Percentiles rank a stretch among this genome's conserved stretches.
Evolutionary conservation across 768 basidiomycete species (phyloP).

Genomic region (Tulasnella sp.): DNA sequence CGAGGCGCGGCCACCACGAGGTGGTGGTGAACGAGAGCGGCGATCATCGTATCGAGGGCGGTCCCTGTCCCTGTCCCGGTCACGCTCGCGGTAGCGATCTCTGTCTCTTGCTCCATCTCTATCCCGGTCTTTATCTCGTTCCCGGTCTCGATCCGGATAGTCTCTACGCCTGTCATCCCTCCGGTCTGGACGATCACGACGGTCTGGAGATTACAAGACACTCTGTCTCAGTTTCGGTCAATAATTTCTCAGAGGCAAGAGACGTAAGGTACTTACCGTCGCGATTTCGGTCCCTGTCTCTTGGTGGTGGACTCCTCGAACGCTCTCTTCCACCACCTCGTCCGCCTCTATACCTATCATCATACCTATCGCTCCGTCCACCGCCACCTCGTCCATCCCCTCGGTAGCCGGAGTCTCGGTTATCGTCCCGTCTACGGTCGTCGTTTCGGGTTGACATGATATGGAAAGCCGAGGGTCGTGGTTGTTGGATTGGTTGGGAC

Average conservation of each 20-base stretch:
- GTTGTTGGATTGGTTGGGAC: not conserved
- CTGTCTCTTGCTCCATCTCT: conserved; percentile 29
- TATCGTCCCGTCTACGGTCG: conserved; percentile 8
- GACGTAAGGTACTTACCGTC: not conserved
- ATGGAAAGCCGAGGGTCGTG: not conserved
- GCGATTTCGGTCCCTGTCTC: conserved; percentile 7
- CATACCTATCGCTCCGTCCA: not conserved
- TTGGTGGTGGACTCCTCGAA: not conserved
- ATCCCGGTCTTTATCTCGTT: conserved; percentile 26
- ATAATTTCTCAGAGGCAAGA: not conserved
- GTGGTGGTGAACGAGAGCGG: not conserved
- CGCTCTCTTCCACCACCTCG: not conserved
- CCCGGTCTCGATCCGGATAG: conserved; percentile 33
- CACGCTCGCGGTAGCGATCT: conserved; percentile 22
- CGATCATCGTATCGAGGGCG: not conserved
- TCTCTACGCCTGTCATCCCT: conserved; percentile 35
- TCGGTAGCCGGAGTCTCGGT: not conserved
- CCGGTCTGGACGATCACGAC: conserved; percentile 46
- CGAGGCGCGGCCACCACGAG: not conserved
- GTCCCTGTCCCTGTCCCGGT: conserved; percentile 26
- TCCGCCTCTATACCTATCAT: not conserved
- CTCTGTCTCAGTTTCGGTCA: conserved; percentile 10
- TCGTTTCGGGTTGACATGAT: conserved; percentile 5
- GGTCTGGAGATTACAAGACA: not conserved
- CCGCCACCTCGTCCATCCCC: not conserved